Base-by-base conservation (phyloP, 805 yeast species). In the Yarrowia sp. region DNA sequence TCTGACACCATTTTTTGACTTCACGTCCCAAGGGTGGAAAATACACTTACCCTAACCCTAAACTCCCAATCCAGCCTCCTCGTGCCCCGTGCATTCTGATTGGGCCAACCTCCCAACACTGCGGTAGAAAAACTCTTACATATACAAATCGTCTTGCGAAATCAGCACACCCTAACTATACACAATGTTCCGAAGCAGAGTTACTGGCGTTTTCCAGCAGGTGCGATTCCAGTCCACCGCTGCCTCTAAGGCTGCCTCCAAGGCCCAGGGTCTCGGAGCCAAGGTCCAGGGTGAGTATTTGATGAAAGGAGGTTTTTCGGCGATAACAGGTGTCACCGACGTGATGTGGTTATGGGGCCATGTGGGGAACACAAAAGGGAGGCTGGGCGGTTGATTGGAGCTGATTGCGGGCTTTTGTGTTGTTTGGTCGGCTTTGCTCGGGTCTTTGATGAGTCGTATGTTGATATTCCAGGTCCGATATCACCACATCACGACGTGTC, bases 151-250 rank as follows among this genome's bases (percentile, higher is more conserved):
- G 50, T 43, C 51, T 58, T 58, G 39, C 4, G 48, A 55, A 42
- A 43, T 58, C 64, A 58, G 50, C 64, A 58, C 51, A 58, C 64
- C 50, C 15, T 28, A 39, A 43, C 33, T 32, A 57, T 28, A 43
- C 64, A 58, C 50, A 44, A 58, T 58, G 64, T 58, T 58, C 64
- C 64, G 64, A 58, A 55, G 61, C 61, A 55, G 61, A 55, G 64
- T 58, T 42, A 5, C 62, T 55, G 48, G 48, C 48, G 45, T 55
- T 58, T 43, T 44, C 43, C 64, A 44, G 51, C 64, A 58, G 64
- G 64, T 58, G 51, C 64, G 64, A 58, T 44, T 43, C 51, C 64
- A 58, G 64, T 58, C 64, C 50, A 58, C 50, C 51, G 50, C 51
- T 43, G 64, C 64, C 64, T 58, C 64, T 35, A 58, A 58, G 64